These are phyloP conservation scores for Ophiocordyceps camponoti-rufipedis DNA, from an alignment of 2,329 filamentous ascomycete species.

Conservation along the genomic window DNA sequence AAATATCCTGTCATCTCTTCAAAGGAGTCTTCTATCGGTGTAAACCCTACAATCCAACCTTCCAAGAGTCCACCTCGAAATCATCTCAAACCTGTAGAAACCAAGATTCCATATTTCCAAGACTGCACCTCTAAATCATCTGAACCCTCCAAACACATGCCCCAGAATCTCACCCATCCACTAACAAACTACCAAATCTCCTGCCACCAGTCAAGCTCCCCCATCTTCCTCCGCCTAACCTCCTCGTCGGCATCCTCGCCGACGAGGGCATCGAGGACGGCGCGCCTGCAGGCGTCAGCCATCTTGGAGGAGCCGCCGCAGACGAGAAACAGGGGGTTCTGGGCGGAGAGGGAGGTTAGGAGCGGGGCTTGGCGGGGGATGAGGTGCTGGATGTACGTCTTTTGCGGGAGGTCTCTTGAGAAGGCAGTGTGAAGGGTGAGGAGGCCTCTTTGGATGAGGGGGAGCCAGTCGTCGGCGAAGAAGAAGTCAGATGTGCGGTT, in stretches of 20 bases:
- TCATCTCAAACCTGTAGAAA: too few relatives aligned
- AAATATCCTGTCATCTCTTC: conserved; percentile 48
- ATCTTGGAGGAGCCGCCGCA: conserved; percentile 41
- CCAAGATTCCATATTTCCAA: too few relatives aligned
- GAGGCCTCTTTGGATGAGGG: neutral
- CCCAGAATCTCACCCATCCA: too few relatives aligned
- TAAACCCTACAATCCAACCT: too few relatives aligned
- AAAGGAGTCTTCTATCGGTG: too few relatives aligned
- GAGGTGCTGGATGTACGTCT: conserved; percentile 38
- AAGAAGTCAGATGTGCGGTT: conserved; percentile 62
- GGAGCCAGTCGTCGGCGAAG: conserved; percentile 59
- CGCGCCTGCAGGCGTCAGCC: conserved; percentile 34
- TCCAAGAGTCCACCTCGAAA: too few relatives aligned
- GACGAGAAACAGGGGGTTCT: conserved; percentile 28
- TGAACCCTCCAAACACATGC: too few relatives aligned
- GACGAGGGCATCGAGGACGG: conserved; percentile 30
- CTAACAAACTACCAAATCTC: conserved; percentile 32
- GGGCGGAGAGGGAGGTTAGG: conserved; percentile 15
- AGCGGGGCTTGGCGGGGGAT: conserved; percentile 23
- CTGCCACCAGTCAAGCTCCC: conserved; percentile 30
- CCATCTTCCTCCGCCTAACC: conserved; percentile 16
- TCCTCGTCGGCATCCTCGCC: conserved; percentile 17
- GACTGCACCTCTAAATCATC: too few relatives aligned
- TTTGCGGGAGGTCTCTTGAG: conserved; percentile 26
- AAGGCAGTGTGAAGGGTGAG: conserved; percentile 25